Percentiles rank a stretch among this genome's conserved stretches.
Conservation (phyloP, 345 rosid genomes). For the Carallia pectinifolia region DNA sequence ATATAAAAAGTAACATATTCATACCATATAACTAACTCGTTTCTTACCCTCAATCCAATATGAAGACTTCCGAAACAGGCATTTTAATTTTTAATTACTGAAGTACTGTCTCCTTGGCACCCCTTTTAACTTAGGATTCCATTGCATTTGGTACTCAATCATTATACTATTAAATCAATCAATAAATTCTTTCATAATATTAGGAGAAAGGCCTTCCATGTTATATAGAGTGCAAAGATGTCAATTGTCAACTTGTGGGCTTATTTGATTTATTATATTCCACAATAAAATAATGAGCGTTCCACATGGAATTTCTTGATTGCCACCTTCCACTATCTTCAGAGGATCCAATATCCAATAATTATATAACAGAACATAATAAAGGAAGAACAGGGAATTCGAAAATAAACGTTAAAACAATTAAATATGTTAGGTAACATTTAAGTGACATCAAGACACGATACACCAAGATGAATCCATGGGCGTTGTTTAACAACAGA, state of each 20-base stretch:
- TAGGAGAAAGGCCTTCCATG: background rate
- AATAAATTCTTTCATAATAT: too few relatives aligned
- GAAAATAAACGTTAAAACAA: background rate
- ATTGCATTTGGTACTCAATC: too few relatives aligned
- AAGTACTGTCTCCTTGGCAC: too few relatives aligned
- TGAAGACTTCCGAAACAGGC: too few relatives aligned
- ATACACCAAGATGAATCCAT: conserved; percentile 6
- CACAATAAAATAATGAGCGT: conserved; percentile 2
- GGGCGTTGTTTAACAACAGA: conserved; percentile 3
- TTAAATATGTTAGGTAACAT: background rate
- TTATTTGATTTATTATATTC: conserved; percentile 1
- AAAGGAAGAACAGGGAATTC: background rate
- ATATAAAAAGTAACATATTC: too few relatives aligned
- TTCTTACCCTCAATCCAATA: too few relatives aligned
- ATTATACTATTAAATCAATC: too few relatives aligned
- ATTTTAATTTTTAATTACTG: too few relatives aligned
- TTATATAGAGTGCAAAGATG: background rate
- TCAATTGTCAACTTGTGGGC: conserved; percentile 19
- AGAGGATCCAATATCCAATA: conserved; percentile 20
- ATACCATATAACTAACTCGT: too few relatives aligned
- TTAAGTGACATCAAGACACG: background rate
- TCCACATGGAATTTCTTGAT: conserved; percentile 33
- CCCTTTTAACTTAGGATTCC: too few relatives aligned
- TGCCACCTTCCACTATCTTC: conserved; percentile 31
- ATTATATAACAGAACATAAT: background rate